These are phyloP conservation scores for Colletotrichum sp. DNA, from an alignment of 2,329 filamentous ascomycete genomes.

Conservation along the genomic window DNA sequence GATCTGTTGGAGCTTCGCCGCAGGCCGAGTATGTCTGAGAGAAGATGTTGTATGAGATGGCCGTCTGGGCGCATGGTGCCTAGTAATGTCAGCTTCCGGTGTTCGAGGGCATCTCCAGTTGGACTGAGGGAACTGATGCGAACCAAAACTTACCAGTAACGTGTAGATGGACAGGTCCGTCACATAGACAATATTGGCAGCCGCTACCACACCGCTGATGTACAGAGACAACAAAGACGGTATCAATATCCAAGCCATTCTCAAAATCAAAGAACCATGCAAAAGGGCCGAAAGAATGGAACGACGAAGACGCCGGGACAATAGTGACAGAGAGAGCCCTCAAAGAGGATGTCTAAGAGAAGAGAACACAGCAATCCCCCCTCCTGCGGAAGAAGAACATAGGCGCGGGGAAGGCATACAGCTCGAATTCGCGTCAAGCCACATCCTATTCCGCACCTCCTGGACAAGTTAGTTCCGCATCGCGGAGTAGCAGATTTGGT, in stretches of 20 bases:
- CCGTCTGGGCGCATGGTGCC: constrained; percentile 56
- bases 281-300: neutral
- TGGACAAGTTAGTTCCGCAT: neutral
- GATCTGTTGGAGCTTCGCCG: constrained; percentile 43
- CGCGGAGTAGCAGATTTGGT: neutral
- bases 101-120: neutral
- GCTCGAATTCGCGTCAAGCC: neutral
- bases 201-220: neutral
- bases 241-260: neutral
- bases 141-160: constrained; percentile 37
- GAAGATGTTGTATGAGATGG: constrained; percentile 49
- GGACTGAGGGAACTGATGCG: neutral
- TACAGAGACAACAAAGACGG: neutral
- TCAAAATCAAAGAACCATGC: neutral
- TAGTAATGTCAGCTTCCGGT: constrained; percentile 25
- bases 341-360: neutral
- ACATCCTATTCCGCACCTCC: neutral
- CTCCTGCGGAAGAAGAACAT: neutral
- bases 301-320: neutral
- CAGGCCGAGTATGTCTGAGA: constrained; percentile 47
- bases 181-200: constrained; percentile 42
- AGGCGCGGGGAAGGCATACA: neutral
- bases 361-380: neutral
- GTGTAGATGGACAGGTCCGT: constrained; percentile 49
- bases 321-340: neutral